Conservation (phyloP, 2,329 filamentous ascomycete genomes). For the Apiospora hydei region DNA sequence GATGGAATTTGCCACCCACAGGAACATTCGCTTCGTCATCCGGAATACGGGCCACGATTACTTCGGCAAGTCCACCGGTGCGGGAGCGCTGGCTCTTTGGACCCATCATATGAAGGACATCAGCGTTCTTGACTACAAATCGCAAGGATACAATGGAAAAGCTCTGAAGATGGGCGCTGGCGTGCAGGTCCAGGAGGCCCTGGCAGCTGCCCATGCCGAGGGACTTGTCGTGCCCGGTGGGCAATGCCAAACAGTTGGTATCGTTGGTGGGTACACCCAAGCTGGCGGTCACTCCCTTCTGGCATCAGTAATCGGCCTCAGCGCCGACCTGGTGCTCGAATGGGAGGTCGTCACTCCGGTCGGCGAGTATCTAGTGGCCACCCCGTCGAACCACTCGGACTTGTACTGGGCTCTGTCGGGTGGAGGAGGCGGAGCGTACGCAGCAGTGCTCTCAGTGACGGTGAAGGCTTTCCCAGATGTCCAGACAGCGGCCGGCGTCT, state of each 20-base stretch:
- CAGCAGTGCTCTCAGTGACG: constrained; percentile 62
- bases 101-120: constrained; percentile 48
- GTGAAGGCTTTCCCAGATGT: constrained; percentile 31
- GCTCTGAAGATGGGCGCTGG: not conserved
- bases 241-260: constrained; percentile 19
- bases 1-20: constrained; percentile 34
- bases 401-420: constrained; percentile 70
- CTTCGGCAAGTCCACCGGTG: constrained; percentile 48
- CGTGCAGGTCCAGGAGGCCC: too few relatives aligned
- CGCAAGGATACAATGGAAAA: not conserved
- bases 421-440: constrained; percentile 66
- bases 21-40: constrained; percentile 55
- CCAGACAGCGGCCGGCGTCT: too few relatives aligned
- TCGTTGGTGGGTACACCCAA: constrained; percentile 29
- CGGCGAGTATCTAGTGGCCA: constrained; percentile 57
- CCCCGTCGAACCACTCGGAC: constrained; percentile 55
- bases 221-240: not conserved
- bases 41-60: constrained; percentile 59
- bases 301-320: constrained; percentile 59
- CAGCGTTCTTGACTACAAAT: not conserved
- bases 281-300: constrained; percentile 66
- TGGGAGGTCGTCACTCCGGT: constrained; percentile 61
- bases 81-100: constrained; percentile 47
- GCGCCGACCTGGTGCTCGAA: constrained; percentile 63
- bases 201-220: not conserved